Conservation (phyloP, 2,329 filamentous ascomycete genomes). For the Xylariales sp. region DNA sequence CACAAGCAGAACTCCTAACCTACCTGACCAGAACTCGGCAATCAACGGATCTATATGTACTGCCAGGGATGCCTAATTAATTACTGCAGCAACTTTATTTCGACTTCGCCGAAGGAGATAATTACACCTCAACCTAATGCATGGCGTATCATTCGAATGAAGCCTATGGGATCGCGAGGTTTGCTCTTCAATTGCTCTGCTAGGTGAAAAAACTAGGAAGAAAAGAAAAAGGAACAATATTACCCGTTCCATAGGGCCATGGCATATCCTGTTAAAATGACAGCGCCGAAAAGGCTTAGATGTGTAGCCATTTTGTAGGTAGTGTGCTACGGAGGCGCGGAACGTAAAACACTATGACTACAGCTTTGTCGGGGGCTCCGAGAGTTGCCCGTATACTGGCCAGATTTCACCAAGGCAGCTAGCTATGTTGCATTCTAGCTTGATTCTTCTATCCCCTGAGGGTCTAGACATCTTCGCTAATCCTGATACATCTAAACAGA, state of each 20-base stretch:
- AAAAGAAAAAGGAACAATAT: too few relatives aligned
- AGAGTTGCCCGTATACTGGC: neutral
- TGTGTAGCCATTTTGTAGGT: too few relatives aligned
- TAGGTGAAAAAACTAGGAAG: too few relatives aligned
- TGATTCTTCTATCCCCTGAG: neutral
- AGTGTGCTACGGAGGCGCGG: too few relatives aligned
- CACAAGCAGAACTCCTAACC: neutral
- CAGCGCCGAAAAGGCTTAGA: too few relatives aligned
- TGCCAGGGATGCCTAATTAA: neutral
- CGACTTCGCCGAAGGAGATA: neutral
- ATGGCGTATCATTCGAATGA: neutral
- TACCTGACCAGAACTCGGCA: constrained; percentile 2
- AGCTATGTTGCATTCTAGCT: neutral
- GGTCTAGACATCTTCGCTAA: neutral
- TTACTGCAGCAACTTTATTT: constrained; percentile 5
- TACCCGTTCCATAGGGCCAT: too few relatives aligned
- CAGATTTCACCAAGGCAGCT: neutral
- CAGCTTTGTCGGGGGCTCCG: neutral
- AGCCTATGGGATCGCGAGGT: neutral
- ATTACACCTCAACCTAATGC: neutral
- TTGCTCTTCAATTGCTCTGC: neutral
- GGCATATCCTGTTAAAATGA: too few relatives aligned
- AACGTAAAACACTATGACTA: neutral
- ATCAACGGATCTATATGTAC: neutral
- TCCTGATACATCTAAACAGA: neutral